These are phyloP conservation scores for Chlamydomonas asymmetrica DNA, from an alignment of 139 green algal genomes.

Conservation along the genomic window DNA sequence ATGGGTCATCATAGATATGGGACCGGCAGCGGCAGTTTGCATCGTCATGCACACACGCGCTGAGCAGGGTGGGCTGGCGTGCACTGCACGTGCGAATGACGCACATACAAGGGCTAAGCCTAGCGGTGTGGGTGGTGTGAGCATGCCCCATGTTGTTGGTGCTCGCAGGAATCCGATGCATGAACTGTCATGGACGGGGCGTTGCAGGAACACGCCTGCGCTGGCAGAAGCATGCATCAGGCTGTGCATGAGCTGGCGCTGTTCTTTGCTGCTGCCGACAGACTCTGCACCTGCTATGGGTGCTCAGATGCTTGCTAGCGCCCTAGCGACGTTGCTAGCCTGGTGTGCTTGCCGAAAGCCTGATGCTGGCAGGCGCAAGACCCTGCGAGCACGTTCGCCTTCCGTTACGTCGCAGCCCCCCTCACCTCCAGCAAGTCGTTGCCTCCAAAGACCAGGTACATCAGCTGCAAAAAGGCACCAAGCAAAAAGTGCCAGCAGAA, in stretches of 20 bases:
- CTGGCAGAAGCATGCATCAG: neutral
- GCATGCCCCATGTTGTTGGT: too few species aligned
- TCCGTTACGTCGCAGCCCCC: neutral
- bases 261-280: neutral
- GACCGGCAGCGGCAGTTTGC: neutral
- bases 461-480: too few species aligned
- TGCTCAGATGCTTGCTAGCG: too few species aligned
- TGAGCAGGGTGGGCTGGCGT: neutral
- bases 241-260: neutral
- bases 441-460: constrained; percentile 24
- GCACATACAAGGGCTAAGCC: neutral
- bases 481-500: too few species aligned
- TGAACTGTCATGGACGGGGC: too few species aligned
- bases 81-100: neutral
- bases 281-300: too few species aligned
- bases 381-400: neutral
- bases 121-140: too few species aligned
- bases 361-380: neutral
- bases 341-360: neutral
- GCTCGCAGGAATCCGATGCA: too few species aligned
- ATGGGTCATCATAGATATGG: neutral
- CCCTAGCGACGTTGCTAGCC: neutral
- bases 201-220: too few species aligned
- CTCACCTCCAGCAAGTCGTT: constrained; percentile 26
- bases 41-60: neutral